Evolutionary conservation across 2,329 filamentous ascomycete species (phyloP), one percentile per base, ranked within the genome.

Genomic region (Mycosphaerella sp.): DNA sequence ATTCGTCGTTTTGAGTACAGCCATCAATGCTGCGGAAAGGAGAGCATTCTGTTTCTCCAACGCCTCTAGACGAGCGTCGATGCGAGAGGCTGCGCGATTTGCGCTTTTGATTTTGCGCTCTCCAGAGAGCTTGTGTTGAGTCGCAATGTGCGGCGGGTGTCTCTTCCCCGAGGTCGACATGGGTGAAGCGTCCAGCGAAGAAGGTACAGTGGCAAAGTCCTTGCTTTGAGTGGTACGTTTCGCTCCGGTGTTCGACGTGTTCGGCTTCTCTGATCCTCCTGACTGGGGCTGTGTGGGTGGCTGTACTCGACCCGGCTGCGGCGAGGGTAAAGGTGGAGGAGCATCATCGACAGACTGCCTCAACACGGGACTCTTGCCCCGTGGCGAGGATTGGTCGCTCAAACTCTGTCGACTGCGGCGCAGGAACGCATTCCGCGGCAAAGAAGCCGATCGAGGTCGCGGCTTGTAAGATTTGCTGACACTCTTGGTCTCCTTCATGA

Each of bases 31-130:
- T 7, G 72, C 72, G 26, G 69, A 67, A 7, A 74, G 62, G 6
- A 74, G 49, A 12, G 62, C 62, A 51, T 73, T 74, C 50, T 72
- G 67, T 38, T 71, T 68, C 55, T 73, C 70, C 23, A 73, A 55
- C 11, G 67, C 68, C 43, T 71, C 69, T 36, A 73, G 54, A 2
- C 70, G 65, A 29, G 69, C 65, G 34, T 69, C 66, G 12, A 71
- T 55, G 6, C 57, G 58, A 6, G 58, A 52, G 2, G 56, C 45
- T 36, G 54, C 50, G 36, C 56, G 54, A 31, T 50, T 55, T 3
- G 50, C 47, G 48, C 8, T 48, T 45, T 11, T 54, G 43, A 26
- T 53, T 50, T 58, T 58, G 46, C 46, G 45, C 40, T 54, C 50
- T 17, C 21, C 7, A 45, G 47, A 42, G 7, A 31, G 17, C 14